phyloP scores from a whole-genome alignment of 495 filamentous ascomycete genomes.

The Pseudotulostoma volvatum region DNA sequence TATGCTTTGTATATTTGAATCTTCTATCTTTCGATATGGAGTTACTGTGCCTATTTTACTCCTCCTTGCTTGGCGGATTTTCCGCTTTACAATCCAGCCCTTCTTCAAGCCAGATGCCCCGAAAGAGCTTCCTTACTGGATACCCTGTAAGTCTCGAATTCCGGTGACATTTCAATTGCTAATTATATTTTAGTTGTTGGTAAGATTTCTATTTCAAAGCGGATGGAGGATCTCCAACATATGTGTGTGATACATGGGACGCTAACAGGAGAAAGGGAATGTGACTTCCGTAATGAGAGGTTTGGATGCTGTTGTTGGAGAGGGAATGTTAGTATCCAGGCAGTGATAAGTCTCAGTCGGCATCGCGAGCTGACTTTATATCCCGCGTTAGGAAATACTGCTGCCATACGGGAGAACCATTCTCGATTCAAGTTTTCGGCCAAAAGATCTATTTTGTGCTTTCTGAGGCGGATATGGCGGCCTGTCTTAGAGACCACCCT shows the following conservation, averaged over 20 bases:
- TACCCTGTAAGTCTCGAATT: conserved; percentile 5
- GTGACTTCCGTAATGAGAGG: neutral
- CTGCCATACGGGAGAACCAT: neutral
- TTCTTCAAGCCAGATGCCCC: conserved; percentile 5
- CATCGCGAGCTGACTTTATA: too few relatives aligned
- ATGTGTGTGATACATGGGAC: too few relatives aligned
- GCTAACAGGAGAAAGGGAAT: neutral
- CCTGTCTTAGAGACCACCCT: neutral
- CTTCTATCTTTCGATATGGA: neutral
- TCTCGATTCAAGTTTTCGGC: neutral
- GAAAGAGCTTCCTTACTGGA: conserved; percentile 8
- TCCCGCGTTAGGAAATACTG: conserved; percentile 1
- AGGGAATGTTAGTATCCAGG: too few relatives aligned
- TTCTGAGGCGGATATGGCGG: neutral
- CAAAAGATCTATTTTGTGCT: neutral
- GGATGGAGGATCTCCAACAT: too few relatives aligned
- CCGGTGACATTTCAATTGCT: neutral
- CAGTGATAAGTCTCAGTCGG: too few relatives aligned
- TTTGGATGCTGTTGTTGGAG: neutral
- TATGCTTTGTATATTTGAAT: too few relatives aligned
- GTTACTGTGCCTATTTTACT: too few relatives aligned
- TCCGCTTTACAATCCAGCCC: conserved; percentile 6
- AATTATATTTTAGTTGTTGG: neutral
- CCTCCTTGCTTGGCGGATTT: conserved; percentile 4
- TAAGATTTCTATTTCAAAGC: too few relatives aligned